Evolutionary conservation across 768 basidiomycete species (phyloP), one percentile per base, ranked within the genome.

Genomic region (Termitomyces titanicus): DNA sequence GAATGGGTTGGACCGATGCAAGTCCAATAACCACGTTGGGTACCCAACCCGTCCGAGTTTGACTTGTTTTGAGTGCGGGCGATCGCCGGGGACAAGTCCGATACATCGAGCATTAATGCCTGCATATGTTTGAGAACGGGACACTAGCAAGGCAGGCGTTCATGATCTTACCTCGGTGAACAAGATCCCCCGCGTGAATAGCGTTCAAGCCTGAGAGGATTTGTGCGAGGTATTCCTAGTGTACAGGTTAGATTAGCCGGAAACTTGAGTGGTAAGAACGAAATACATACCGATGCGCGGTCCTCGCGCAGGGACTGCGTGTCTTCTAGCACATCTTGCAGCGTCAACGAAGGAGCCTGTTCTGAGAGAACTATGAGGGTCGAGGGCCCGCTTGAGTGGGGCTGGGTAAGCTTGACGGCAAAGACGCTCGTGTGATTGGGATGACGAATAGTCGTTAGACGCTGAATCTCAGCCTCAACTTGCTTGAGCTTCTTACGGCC

Each of bases 1-100:
- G 60, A 96, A 92, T 0, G 86, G 82, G 62, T 97, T 93, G 3
- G 94, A 96, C 17, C 85, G 78, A 63, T 96, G 88, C 31, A 94
- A 72, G 65, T 96, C 93, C 24, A 86, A 73, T 31, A 98, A 75
- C 0, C 80, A 80, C 5, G 84, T 83, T 59, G 86, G 79, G 66
- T 86, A 97, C 15, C 78, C 82, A 2, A 84, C 84, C 59, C 85
- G 86, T 18, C 84, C 81, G 3, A 97, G 70, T 66, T 94, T 94
- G 65, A 92, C 78, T 18, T 80, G 71, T 60, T 89, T 90, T 10
- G 50, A 42, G 39, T 40, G 80, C 5, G 77, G 72, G 46, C 77
- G 75, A 52, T 79, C 76, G n/a, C 75, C 72, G 3, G 78, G 72
- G 0, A 76, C 76, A 17, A 93, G 77, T 3, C 84, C 86, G 47